Evolutionary conservation across 2,329 filamentous ascomycete genomes (phyloP).

Genomic region (Alternaria viburni): DNA sequence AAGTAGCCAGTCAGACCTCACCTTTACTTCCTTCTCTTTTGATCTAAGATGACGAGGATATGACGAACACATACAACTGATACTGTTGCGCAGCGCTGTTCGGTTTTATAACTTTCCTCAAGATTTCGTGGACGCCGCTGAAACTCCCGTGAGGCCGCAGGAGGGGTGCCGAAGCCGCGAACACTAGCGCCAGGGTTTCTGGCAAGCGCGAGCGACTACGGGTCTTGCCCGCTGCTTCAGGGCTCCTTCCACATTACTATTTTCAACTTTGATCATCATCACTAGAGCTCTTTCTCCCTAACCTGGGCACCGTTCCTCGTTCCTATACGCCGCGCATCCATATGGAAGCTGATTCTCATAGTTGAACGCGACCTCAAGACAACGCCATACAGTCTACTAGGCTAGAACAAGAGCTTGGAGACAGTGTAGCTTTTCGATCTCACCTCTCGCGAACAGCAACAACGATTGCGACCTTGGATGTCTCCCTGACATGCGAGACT

Average conservation of each 20-base stretch:
- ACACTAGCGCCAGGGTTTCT: not conserved
- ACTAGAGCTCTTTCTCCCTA: not conserved
- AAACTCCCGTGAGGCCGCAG: conserved; percentile 3
- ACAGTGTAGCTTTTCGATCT: not conserved
- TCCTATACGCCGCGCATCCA: not conserved
- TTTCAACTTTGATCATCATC: not conserved
- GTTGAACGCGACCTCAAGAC: not conserved
- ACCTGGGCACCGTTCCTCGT: not conserved
- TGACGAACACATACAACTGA: not conserved
- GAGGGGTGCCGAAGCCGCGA: conserved; percentile 14
- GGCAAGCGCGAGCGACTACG: conserved; percentile 3
- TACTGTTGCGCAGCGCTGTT: not conserved
- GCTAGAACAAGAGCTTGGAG: not conserved
- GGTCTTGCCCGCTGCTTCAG: not conserved
- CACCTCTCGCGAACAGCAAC: not conserved
- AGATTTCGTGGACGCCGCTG: not conserved
- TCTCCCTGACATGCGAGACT: not conserved
- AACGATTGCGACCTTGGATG: not conserved
- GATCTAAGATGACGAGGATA: not conserved
- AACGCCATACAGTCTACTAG: not conserved
- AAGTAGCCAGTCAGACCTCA: conserved; percentile 5
- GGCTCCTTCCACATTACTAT: not conserved
- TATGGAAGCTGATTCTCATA: not conserved
- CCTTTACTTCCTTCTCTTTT: not conserved
- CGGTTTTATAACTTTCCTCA: not conserved